These are phyloP conservation scores for Pueraria montana DNA, from an alignment of 306 rosid genomes.

Conservation along the genomic window DNA sequence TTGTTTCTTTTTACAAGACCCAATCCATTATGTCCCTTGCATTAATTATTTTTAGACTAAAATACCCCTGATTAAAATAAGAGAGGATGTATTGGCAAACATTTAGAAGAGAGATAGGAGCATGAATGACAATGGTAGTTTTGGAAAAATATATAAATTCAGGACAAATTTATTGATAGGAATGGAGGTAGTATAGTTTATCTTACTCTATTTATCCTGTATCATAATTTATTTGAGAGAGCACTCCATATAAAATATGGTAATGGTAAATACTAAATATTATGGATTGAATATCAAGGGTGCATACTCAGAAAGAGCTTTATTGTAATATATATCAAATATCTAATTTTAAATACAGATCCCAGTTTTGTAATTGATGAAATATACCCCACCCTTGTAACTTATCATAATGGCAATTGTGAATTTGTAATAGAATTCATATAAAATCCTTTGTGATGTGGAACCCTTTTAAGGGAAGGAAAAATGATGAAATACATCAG, in stretches of 20 bases:
- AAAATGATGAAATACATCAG: neutral
- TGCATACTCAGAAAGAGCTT: constrained; percentile 1
- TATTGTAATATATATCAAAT: neutral
- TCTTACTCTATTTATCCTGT: neutral
- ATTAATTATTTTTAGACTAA: too few species aligned
- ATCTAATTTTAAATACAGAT: neutral
- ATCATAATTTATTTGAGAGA: constrained; percentile 12
- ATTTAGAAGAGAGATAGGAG: too few species aligned
- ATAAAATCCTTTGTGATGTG: neutral
- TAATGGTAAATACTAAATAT: constrained; percentile 11
- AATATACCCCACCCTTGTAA: neutral
- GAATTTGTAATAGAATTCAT: constrained; percentile 3
- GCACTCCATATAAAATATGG: constrained; percentile 16
- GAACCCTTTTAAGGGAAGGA: constrained; percentile 6
- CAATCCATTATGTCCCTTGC: too few species aligned
- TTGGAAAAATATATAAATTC: too few species aligned
- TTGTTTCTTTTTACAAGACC: too few species aligned
- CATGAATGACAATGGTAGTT: too few species aligned
- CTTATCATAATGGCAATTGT: neutral
- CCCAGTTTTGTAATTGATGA: constrained; percentile 3
- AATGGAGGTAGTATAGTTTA: too few species aligned
- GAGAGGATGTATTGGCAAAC: too few species aligned
- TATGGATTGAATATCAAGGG: neutral
- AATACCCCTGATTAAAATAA: too few species aligned
- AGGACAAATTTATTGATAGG: too few species aligned